Evolutionary conservation across 2,329 filamentous ascomycete species (phyloP), one percentile per base, ranked within the genome.

Genomic region (Aspergillus costaricaensis): DNA sequence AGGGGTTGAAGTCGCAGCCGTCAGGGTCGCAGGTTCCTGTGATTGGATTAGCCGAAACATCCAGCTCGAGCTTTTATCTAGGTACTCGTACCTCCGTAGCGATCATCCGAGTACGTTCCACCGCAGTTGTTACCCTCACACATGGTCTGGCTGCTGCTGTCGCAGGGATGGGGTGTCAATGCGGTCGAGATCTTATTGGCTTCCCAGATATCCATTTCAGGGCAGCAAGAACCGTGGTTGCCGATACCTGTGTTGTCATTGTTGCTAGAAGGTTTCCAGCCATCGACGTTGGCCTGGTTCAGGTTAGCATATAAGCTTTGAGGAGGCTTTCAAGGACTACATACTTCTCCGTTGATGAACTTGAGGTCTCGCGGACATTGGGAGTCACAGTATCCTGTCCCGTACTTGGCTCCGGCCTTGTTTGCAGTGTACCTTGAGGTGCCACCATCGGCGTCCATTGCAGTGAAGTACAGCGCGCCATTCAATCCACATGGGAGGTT

Each of bases 1-100:
- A 90, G 48, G 81, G 72, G 81, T 89, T 89, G 82, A 87, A 89
- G 73, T 89, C 88, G 71, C 88, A 90, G n/a, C 87, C 88, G 70
- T 88, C 86, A 66, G 86, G 85, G 74, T 90, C 88, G 73, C 88
- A 90, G 62, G 82, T 75, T 57, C 86, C 86, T 49, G 15, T 30
- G 8, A 17, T 5, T 49, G 21, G 21, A 12, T 49, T 17, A 49
- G 44, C 23, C 23, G 15, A 23, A 15, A 30, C 23, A 27, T 27
- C 6, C 7, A 8, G 2, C 14, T 19, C 3, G 19, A 30, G 2
- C 41, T 5, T 23, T 10, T 30, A 30, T 25, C 5, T 30, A 8
- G 44, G 23, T 17, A 27, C 17, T 6, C 44, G 23, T 49, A 49
- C 44, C 47, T 41, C 69, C 76, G 72, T 89, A 89, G 65, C 87